Evolutionary conservation across 495 filamentous ascomycete species (phyloP).

Genomic region (Delitschia confertaspora): DNA sequence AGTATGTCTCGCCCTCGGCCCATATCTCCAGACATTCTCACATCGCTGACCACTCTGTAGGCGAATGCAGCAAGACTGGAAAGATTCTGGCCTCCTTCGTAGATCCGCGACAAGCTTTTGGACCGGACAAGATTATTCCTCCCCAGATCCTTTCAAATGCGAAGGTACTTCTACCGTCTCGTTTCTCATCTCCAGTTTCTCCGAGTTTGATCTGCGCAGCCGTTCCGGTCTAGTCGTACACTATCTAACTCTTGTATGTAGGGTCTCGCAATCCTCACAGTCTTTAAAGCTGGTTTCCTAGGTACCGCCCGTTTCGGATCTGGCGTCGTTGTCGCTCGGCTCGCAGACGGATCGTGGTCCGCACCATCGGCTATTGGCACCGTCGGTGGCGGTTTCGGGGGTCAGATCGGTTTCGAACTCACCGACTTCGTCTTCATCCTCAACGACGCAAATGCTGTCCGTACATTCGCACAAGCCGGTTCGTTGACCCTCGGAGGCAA

Average conservation of each 20-base stretch:
- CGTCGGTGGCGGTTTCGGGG: conserved; percentile 86
- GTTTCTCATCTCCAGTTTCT: conserved; percentile 18
- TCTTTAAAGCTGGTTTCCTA: conserved; percentile 93
- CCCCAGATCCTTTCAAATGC: conserved; percentile 81
- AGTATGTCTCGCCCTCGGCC: conserved; percentile 40
- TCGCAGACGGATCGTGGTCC: conserved; percentile 88
- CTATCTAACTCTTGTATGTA: conserved; percentile 30
- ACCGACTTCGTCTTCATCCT: conserved; percentile 99
- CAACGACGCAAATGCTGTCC: conserved; percentile 84
- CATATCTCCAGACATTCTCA: conserved; percentile 1
- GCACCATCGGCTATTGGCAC: conserved; percentile 88
- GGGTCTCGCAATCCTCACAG: conserved; percentile 91
- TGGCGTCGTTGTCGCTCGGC: conserved; percentile 84
- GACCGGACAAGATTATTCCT: conserved; percentile 95
- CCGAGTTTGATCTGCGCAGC: background rate
- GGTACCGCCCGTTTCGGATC: conserved; percentile 88
- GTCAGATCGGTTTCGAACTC: conserved; percentile 94
- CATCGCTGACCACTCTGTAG: conserved; percentile 29
- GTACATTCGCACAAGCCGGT: conserved; percentile 87
- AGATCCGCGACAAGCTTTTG: conserved; percentile 87
- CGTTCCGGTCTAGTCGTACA: background rate
- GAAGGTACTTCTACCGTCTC: too few relatives aligned
- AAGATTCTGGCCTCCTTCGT: conserved; percentile 94
- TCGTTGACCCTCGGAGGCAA: conserved; percentile 90
- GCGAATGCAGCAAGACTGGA: conserved; percentile 42